Evolutionary conservation across 1,284 basidiomycete genomes (phyloP).

Genomic region (Xerocomus minutiporus): DNA sequence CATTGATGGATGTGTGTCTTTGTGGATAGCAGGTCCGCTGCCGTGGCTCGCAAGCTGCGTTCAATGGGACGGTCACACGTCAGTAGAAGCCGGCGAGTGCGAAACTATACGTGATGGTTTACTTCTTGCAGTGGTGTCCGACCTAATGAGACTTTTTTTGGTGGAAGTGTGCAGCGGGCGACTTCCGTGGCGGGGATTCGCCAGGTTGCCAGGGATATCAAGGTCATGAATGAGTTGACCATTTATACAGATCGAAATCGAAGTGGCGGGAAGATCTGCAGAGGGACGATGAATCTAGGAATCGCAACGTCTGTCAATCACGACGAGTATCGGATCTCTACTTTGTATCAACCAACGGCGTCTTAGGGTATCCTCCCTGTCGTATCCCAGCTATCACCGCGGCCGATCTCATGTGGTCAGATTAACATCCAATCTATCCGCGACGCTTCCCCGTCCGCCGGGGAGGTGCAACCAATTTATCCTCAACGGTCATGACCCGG

Average conservation of each 20-base stretch:
- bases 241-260: constrained; percentile 16
- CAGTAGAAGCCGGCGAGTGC: constrained; percentile 12
- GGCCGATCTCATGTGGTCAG: constrained; percentile 17
- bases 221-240: neutral
- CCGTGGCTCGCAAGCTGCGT: neutral
- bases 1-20: neutral
- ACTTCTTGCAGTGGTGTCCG: neutral
- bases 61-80: constrained; percentile 9
- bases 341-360: constrained; percentile 12
- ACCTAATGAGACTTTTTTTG: neutral
- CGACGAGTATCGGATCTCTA: constrained; percentile 7
- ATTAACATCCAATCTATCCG: constrained; percentile 22
- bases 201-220: neutral
- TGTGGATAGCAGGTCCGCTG: neutral
- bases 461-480: too few species aligned
- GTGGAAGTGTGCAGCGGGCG: neutral
- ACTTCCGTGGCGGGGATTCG: neutral
- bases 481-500: neutral
- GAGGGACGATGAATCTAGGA: constrained; percentile 26
- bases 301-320: constrained; percentile 28
- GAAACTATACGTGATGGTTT: constrained; percentile 19
- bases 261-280: constrained; percentile 24
- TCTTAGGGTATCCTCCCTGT: constrained; percentile 9
- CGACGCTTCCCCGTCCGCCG: neutral
- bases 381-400: constrained; percentile 22